These are phyloP conservation scores for Ramularia endophylla DNA, from an alignment of 2,329 filamentous ascomycete genomes.

Conservation along the genomic window DNA sequence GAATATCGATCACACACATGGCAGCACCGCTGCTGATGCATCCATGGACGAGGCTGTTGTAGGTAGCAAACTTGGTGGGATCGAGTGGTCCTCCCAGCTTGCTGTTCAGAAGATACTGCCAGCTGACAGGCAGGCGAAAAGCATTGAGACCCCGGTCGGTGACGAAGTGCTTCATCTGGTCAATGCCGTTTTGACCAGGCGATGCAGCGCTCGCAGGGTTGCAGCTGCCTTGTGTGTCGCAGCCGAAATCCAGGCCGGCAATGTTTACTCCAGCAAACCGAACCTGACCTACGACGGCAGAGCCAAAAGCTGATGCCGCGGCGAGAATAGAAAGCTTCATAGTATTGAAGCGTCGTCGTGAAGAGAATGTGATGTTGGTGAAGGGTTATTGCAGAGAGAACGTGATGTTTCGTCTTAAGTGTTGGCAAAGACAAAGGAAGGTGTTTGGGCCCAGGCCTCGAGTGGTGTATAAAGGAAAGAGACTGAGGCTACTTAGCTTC, in stretches of 20 bases:
- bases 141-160: slow-evolving; percentile 51
- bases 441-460: too few species aligned
- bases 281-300: slow-evolving; percentile 21
- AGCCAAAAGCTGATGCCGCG: slow-evolving; percentile 16
- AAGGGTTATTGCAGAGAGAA: too few species aligned
- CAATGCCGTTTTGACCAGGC: slow-evolving; percentile 27
- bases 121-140: slow-evolving; percentile 49
- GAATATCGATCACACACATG: slow-evolving; percentile 29
- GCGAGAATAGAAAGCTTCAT: slow-evolving; percentile 21
- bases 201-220: slow-evolving; percentile 27
- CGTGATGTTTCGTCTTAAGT: slow-evolving; percentile 4
- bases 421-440: too few species aligned
- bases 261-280: slow-evolving; percentile 29
- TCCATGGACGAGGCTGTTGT: slow-evolving; percentile 26
- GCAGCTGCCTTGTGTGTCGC: slow-evolving; percentile 37
- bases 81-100: slow-evolving; percentile 25
- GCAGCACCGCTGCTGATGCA: slow-evolving; percentile 33
- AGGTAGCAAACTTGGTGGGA: slow-evolving; percentile 21
- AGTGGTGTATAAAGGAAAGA: too few species aligned
- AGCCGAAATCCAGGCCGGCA: slow-evolving; percentile 31
- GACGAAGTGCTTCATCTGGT: slow-evolving; percentile 54
- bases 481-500: too few species aligned
- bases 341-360: slow-evolving; percentile 10
- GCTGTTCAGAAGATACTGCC: slow-evolving; percentile 25
- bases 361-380: too few species aligned